Conservation (phyloP, 2,329 filamentous ascomycete genomes). For the Arachnopeziza araneosa region DNA sequence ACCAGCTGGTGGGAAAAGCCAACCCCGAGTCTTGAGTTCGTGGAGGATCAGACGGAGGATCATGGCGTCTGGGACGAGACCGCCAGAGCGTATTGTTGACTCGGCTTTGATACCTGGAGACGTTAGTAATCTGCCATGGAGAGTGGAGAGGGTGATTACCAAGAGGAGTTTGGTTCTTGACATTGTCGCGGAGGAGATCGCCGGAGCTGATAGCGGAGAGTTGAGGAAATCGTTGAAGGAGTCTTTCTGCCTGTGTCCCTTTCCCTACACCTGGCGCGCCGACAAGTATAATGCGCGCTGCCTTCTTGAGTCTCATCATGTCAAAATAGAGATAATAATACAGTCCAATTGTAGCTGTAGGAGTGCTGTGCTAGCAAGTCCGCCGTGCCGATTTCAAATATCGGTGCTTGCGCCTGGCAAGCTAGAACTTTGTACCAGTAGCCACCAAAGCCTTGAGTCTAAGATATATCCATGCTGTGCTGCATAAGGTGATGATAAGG, state of each 20-base stretch:
- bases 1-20: conserved; percentile 54
- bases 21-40: conserved; percentile 79
- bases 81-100: conserved; percentile 77
- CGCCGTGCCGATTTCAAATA: not conserved
- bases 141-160: conserved; percentile 48
- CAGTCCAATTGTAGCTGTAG: not conserved
- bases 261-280: conserved; percentile 91
- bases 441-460: conserved; percentile 7
- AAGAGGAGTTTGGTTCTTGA: conserved; percentile 78
- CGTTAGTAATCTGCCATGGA: conserved; percentile 6
- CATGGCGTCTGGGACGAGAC: conserved; percentile 84
- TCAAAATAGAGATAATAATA: not conserved
- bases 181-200: conserved; percentile 87
- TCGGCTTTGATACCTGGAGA: conserved; percentile 80
- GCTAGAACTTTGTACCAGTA: conserved; percentile 7
- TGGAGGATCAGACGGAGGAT: conserved; percentile 90
- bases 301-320: conserved; percentile 63
- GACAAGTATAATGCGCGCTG: conserved; percentile 89
- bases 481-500: not conserved
- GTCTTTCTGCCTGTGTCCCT: conserved; percentile 86
- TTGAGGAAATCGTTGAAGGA: conserved; percentile 82
- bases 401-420: conserved; percentile 19
- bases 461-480: conserved; percentile 25
- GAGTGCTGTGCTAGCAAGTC: not conserved
- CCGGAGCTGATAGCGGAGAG: conserved; percentile 90